Evolutionary conservation across 1,284 basidiomycete species (phyloP), one percentile per base, ranked within the genome.

Genomic region (Rhodotorula sp.): DNA sequence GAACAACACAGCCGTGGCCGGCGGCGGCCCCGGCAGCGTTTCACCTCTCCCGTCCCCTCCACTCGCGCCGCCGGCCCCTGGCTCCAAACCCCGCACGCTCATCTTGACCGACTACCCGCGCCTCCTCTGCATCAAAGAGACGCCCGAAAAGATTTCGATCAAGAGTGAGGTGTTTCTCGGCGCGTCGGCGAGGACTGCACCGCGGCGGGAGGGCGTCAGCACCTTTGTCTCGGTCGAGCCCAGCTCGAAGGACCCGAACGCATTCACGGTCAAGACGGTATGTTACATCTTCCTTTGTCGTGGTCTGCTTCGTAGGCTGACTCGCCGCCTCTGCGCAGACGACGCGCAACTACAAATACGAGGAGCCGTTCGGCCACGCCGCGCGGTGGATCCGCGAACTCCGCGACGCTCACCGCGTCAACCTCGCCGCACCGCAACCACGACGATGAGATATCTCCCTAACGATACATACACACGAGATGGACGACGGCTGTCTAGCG

Each of bases 81-180:
- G 74, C 78, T 83, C 71, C 65, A 84, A 78, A 76, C 83, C 84
- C 52, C 81, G 84, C 6, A 82, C 83, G 58, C 79, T 86, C 56
- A 80, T 86, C 46, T 77, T 86, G 3, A 86, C 85, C 23, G 84
- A 84, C 74, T 83, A 84, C 63, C 85, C 85, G 6, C 80, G 85
- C 10, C 78, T 86, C n/a, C 78, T 86, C 15, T 83, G 83, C 66
- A 82, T 85, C 77, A 85, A 85, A 74, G 85, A 85, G 62, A 80
- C 81, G 46, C 62, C 70, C 18, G 66, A 78, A 5, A 77, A 75
- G 51, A 77, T 84, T 65, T 81, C 81, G 58, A 79, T 85, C 71
- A 84, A 85, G 76, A 81, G 79, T 62, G 84, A 85, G 71, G 83
- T 83, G 48, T 79, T 84, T 21, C 78, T 85, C 52, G 78, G 75